Conservation (phyloP, 2,329 filamentous ascomycete species). For the Lizonia empirigonia region DNA sequence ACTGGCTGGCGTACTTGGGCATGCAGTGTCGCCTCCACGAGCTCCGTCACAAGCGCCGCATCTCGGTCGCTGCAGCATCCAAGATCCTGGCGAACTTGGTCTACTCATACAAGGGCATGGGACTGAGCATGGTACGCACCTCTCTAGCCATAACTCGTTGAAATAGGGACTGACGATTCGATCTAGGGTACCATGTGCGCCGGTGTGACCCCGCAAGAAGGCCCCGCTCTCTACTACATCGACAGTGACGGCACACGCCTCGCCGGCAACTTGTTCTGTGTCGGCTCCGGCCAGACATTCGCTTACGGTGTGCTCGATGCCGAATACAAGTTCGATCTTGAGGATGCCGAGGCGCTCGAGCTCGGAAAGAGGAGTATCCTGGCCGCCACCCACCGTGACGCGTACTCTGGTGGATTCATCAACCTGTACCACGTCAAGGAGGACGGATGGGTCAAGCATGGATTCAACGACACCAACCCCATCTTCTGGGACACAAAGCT, state of each 20-base stretch:
- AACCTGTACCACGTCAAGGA: constrained; percentile 99
- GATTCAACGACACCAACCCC: constrained; percentile 96
- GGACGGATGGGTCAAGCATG: constrained; percentile 97
- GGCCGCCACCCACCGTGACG: constrained; percentile 94
- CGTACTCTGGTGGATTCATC: constrained; percentile 98
- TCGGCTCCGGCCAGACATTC: constrained; percentile 97
- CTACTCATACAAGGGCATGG: constrained; percentile 99
- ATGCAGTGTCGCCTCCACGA: constrained; percentile 99
- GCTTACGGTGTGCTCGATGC: constrained; percentile 97
- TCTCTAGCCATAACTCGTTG: neutral
- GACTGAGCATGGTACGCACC: constrained; percentile 76
- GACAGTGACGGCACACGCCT: constrained; percentile 95
- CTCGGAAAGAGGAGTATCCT: constrained; percentile 91
- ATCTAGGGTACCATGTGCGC: constrained; percentile 90
- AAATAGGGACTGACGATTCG: constrained; percentile 10
- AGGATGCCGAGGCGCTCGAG: constrained; percentile 85
- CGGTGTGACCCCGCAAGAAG: constrained; percentile 92
- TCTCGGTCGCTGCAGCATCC: constrained; percentile 93
- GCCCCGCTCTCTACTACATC: constrained; percentile 98
- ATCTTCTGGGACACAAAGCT: constrained; percentile 99
- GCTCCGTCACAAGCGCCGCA: constrained; percentile 98
- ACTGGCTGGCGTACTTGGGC: constrained; percentile 98
- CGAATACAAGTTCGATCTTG: constrained; percentile 89
- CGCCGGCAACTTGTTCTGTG: constrained; percentile 94
- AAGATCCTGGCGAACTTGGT: constrained; percentile 99